Evolutionary conservation across 805 yeast species (phyloP).

Genomic region (Jamesozyma rosinii): DNA sequence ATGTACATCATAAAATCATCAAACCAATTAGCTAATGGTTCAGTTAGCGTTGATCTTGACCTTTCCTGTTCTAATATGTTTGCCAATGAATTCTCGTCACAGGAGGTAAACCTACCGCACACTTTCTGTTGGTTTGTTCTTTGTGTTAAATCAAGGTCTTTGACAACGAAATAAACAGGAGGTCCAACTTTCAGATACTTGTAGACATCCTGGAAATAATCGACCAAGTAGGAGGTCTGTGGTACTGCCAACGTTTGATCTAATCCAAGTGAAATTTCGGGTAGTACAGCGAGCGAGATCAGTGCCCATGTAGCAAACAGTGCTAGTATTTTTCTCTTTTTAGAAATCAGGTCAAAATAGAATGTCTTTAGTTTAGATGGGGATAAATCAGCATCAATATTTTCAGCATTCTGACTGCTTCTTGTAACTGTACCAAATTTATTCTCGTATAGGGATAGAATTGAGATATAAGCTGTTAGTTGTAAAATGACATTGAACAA

Average conservation of each 20-base stretch:
- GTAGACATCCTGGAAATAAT: constrained; percentile 71
- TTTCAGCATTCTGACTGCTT: background rate
- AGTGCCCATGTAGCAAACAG: constrained; percentile 58
- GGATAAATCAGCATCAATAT: background rate
- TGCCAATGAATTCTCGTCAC: constrained; percentile 68
- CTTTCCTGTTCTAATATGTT: constrained; percentile 81
- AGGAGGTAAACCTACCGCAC: constrained; percentile 82
- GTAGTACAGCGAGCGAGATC: constrained; percentile 58
- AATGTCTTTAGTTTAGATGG: constrained; percentile 22
- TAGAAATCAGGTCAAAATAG: constrained; percentile 51
- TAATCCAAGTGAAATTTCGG: constrained; percentile 64
- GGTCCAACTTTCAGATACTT: constrained; percentile 78
- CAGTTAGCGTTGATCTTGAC: constrained; percentile 59
- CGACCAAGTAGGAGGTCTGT: constrained; percentile 65
- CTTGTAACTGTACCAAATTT: constrained; percentile 1
- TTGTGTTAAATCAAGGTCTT: constrained; percentile 52
- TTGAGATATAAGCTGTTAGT: constrained; percentile 69
- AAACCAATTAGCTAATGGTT: constrained; percentile 86
- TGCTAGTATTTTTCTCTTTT: constrained; percentile 40
- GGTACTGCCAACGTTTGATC: constrained; percentile 90
- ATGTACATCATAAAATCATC: constrained; percentile 85
- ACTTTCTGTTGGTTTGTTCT: constrained; percentile 58
- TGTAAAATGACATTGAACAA: constrained; percentile 68
- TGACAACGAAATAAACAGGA: constrained; percentile 80
- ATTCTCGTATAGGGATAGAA: constrained; percentile 38